Evolutionary conservation across 169 alveolate genomes (phyloP).

Genomic region (Eimeria zaria): DNA sequence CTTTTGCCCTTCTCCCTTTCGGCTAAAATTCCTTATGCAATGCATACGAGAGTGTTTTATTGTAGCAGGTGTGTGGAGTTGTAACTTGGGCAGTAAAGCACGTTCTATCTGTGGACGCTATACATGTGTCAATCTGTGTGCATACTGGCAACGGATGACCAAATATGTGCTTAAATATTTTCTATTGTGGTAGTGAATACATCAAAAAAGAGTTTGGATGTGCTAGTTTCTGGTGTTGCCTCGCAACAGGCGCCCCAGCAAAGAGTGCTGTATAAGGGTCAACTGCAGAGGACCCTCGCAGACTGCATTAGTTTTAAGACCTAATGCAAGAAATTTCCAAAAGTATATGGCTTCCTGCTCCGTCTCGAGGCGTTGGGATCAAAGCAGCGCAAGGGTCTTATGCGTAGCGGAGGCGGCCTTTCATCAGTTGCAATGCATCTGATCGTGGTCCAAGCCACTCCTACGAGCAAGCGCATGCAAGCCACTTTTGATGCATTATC

Average conservation of each 20-base stretch:
- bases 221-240: neutral
- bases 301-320: too few species aligned
- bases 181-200: neutral
- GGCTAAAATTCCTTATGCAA: neutral
- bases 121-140: neutral
- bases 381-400: too few species aligned
- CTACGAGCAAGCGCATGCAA: too few species aligned
- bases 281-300: neutral
- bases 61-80: neutral
- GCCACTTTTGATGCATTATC: too few species aligned
- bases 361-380: too few species aligned
- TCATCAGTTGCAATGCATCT: neutral
- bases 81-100: neutral
- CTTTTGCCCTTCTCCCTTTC: neutral
- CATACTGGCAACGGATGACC: neutral
- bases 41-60: neutral
- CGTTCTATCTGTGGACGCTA: neutral
- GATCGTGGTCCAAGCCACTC: neutral
- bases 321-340: too few species aligned
- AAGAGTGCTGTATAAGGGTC: neutral
- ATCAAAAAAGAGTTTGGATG: neutral
- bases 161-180: neutral
- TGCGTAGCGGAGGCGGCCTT: too few species aligned
- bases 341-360: too few species aligned
- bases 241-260: neutral